These are phyloP conservation scores for Dioszegia aurantiaca DNA, from an alignment of 768 basidiomycete genomes.

Conservation along the genomic window DNA sequence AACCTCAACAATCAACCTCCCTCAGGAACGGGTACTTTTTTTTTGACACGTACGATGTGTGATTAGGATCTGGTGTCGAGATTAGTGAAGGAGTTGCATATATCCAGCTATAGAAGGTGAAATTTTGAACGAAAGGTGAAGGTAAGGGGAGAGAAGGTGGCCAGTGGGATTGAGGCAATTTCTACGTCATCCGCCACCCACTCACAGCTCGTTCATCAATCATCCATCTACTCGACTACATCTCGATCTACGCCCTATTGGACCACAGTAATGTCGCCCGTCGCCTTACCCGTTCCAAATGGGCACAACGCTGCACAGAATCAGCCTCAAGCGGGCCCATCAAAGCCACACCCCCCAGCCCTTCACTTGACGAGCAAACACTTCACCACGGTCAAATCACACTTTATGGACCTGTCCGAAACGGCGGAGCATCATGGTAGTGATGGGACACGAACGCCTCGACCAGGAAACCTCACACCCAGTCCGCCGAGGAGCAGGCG, in stretches of 20 bases:
- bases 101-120: no score
- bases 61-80: no score
- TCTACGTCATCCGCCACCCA: constrained; percentile 3
- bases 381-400: constrained; percentile 1
- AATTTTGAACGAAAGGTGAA: no score
- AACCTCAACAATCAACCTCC: no score
- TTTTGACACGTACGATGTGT: no score
- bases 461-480: constrained; percentile 27
- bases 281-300: background rate
- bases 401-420: constrained; percentile 7
- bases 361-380: constrained; percentile 1
- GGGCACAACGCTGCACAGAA: background rate
- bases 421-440: constrained; percentile 6
- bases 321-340: background rate
- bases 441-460: constrained; percentile 18
- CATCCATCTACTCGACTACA: background rate
- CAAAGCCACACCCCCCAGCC: background rate
- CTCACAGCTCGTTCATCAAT: background rate
- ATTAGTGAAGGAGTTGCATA: no score
- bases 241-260: background rate
- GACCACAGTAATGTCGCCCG: background rate
- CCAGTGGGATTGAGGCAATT: background rate
- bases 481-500: constrained; percentile 20
- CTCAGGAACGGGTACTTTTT: no score
- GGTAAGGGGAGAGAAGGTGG: no score